phyloP scores from a whole-genome alignment of 208 protist species.

The Porcisia deanei region DNA sequence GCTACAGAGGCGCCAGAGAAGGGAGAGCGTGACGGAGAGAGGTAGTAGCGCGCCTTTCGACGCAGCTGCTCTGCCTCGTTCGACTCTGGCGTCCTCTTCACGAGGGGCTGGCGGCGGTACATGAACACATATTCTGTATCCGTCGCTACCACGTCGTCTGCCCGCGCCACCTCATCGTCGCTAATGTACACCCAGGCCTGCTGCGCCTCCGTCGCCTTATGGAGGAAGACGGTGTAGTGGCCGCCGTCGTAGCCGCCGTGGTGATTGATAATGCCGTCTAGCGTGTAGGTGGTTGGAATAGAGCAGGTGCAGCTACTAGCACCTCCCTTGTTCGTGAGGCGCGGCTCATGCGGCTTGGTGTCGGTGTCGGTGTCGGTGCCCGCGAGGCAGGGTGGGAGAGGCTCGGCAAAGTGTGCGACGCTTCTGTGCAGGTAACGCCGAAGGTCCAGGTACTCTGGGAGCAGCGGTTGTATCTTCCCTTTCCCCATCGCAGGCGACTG shows the following conservation, averaged over 20 bases:
- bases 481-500: neutral
- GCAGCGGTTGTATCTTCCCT: neutral
- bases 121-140: slow-evolving; percentile 85
- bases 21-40: slow-evolving; percentile 1
- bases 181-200: slow-evolving; percentile 77
- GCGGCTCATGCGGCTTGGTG: neutral
- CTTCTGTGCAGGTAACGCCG: slow-evolving; percentile 55
- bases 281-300: slow-evolving; percentile 72
- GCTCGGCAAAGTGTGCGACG: slow-evolving; percentile 28
- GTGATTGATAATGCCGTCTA: slow-evolving; percentile 84
- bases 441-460: slow-evolving; percentile 65
- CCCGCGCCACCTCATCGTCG: slow-evolving; percentile 60
- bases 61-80: slow-evolving; percentile 47
- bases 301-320: neutral
- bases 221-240: slow-evolving; percentile 85
- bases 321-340: neutral
- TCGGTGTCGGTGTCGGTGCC: too few relatives aligned
- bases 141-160: slow-evolving; percentile 42
- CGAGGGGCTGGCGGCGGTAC: slow-evolving; percentile 81
- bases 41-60: slow-evolving; percentile 55
- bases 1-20: neutral
- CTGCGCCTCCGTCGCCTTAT: slow-evolving; percentile 51
- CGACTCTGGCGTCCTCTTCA: slow-evolving; percentile 22
- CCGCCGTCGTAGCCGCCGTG: slow-evolving; percentile 79
- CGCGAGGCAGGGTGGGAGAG: slow-evolving; percentile 19